Conservation (phyloP, 2,329 filamentous ascomycete genomes). For the Trichocomaceae sp. region DNA sequence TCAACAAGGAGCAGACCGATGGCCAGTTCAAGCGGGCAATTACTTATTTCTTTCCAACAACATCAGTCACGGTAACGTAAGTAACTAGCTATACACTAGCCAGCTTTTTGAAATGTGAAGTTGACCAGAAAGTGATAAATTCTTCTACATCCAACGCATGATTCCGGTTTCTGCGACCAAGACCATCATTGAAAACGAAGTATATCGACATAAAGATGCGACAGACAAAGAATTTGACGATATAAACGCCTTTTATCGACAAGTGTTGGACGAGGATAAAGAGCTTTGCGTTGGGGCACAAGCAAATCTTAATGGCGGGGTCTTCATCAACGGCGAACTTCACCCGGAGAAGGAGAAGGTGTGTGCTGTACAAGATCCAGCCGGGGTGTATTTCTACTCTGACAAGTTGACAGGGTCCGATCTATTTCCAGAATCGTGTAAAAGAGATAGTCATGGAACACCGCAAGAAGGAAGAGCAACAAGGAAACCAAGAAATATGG, state of each 20-base stretch:
- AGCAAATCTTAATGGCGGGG: conserved; percentile 53
- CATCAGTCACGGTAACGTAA: conserved; percentile 28
- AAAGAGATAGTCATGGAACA: conserved; percentile 46
- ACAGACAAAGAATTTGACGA: conserved; percentile 52
- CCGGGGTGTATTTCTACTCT: not conserved
- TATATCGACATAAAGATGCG: conserved; percentile 56
- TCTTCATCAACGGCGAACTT: conserved; percentile 56
- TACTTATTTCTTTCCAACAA: conserved; percentile 33
- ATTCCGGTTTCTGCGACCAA: conserved; percentile 48
- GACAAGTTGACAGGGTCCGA: conserved; percentile 24
- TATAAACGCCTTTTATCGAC: conserved; percentile 56
- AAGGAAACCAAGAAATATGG: conserved; percentile 46
- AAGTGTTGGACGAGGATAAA: conserved; percentile 59
- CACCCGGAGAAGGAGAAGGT: conserved; percentile 54
- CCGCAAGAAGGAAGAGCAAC: conserved; percentile 39
- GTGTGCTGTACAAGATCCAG: no score
- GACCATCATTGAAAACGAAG: conserved; percentile 55
- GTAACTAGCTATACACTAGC: conserved; percentile 6
- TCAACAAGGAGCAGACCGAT: conserved; percentile 44
- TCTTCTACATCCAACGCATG: conserved; percentile 60
- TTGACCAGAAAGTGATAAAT: conserved; percentile 24
- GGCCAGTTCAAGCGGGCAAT: conserved; percentile 35
- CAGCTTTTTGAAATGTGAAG: no score
- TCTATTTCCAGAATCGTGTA: conserved; percentile 50
- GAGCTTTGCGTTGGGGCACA: conserved; percentile 53